phyloP scores from a whole-genome alignment of 768 basidiomycete genomes.

The Mycena chlorophos region DNA sequence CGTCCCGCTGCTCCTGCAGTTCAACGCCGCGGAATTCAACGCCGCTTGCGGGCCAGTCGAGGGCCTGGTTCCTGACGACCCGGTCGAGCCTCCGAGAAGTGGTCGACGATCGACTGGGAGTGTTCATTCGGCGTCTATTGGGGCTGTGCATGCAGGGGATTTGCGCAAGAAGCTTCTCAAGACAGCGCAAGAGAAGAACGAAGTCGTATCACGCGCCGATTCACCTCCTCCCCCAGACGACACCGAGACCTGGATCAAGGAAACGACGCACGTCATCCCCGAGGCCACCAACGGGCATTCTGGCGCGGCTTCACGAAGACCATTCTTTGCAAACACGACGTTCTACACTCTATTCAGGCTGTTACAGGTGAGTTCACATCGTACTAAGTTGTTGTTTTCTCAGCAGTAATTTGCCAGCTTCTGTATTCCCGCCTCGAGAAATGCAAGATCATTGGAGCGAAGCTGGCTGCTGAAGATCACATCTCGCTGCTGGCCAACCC shows the following conservation, averaged over 20 bases:
- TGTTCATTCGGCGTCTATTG: constrained; percentile 38
- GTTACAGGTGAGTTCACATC: constrained; percentile 62
- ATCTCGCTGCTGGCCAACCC: constrained; percentile 71
- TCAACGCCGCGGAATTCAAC: constrained; percentile 65
- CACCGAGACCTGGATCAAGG: constrained; percentile 64
- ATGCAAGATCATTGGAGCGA: constrained; percentile 81
- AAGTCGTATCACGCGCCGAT: constrained; percentile 21
- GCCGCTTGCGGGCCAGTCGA: constrained; percentile 60
- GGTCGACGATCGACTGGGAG: constrained; percentile 51
- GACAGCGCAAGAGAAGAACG: constrained; percentile 64
- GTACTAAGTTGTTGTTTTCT: not conserved
- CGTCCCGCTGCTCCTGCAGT: constrained; percentile 79
- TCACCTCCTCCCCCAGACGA: constrained; percentile 14
- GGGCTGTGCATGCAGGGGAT: constrained; percentile 61
- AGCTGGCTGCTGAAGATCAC: constrained; percentile 67
- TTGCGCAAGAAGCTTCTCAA: constrained; percentile 78
- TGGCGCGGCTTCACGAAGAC: constrained; percentile 42
- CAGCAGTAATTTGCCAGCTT: constrained; percentile 47
- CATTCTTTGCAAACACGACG: constrained; percentile 90
- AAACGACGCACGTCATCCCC: constrained; percentile 34
- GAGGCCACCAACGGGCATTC: constrained; percentile 26
- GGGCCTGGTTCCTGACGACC: constrained; percentile 45
- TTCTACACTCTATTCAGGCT: constrained; percentile 89
- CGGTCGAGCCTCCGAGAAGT: constrained; percentile 37
- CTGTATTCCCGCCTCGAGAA: constrained; percentile 83